A percentile compares a stretch with the other conserved stretches of the same genome.
These are phyloP conservation scores for Paecilomyces niveus DNA, from an alignment of 2,329 filamentous ascomycete species.

Conservation along the genomic window DNA sequence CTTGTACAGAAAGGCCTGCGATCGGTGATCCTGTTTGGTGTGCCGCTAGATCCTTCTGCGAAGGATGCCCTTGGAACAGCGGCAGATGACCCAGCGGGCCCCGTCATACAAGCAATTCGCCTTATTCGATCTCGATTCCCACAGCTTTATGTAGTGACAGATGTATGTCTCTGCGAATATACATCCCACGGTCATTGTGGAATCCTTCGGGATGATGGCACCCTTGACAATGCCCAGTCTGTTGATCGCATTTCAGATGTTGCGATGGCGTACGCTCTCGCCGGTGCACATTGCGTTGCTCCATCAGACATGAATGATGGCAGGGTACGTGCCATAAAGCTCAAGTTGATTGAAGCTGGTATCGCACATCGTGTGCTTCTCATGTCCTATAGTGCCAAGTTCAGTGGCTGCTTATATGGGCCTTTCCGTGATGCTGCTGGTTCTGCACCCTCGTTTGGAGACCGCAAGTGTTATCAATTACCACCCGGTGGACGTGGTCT, in stretches of 20 bases:
- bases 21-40: constrained; percentile 93
- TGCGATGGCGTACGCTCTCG: constrained; percentile 94
- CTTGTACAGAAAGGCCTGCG: constrained; percentile 83
- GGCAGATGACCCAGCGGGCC: constrained; percentile 87
- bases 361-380: constrained; percentile 85
- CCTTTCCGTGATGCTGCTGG: constrained; percentile 96
- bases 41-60: constrained; percentile 69
- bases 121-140: constrained; percentile 80
- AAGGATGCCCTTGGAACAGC: constrained; percentile 90
- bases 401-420: constrained; percentile 91
- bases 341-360: constrained; percentile 92
- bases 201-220: constrained; percentile 86
- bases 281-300: constrained; percentile 92
- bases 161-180: constrained; percentile 98
- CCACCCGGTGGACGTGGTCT: constrained; percentile 87
- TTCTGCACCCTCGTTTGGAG: constrained; percentile 83
- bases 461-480: constrained; percentile 94
- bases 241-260: constrained; percentile 94
- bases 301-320: constrained; percentile 99
- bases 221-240: constrained; percentile 84
- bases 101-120: constrained; percentile 80
- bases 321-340: constrained; percentile 92
- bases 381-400: constrained; percentile 98
- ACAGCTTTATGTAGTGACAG: constrained; percentile 79
- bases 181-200: constrained; percentile 97